Base-by-base conservation (phyloP, 2,329 filamentous ascomycete species). In the Colletotrichum noveboracense region DNA sequence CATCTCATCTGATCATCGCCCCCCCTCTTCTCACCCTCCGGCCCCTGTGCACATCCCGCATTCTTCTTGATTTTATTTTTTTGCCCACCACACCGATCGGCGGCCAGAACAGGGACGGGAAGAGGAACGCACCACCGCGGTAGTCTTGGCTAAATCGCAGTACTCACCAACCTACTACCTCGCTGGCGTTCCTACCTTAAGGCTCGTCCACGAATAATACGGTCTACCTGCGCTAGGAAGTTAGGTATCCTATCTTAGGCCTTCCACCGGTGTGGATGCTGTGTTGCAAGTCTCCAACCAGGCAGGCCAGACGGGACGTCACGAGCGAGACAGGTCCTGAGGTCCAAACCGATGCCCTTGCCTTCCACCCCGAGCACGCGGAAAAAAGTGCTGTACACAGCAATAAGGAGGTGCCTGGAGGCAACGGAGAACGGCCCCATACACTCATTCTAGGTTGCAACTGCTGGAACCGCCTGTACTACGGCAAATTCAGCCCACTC, bases 41-140 rank as follows among this genome's bases (percentile, higher is more conserved):
- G 52, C 70, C 70, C 73, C 73, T 75, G 73, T 52, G 73, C 70
- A 75, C 73, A 75, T 75, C 73, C 70, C 73, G 56, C 70, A 75
- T 73, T 58, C 64, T 65, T 73, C 32, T 68, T 34, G 21, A 13
- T 32, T 61, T 70, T 61, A 7, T 60, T 16, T 16, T 61, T 32
- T 60, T 18, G 24, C 26, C 64, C 58, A 34, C 58, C 18, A 34
- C 32, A 9, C 30, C 58, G 28, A 24, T 61, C 58, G 10, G 26
- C 58, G 26, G 43, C 66, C 38, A 43, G 43, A 21, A 21, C 43
- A 48, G 43, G 43, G 43, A 21, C 43, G 43, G n/a, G 62, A 55
- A 18, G 28, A 61, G 68, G 72, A 67, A 72, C 64, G 55, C 26
- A 58, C 14, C 38, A 43, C 69, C 62, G 55, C 62, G 62, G 73